Evolutionary conservation across 2,329 filamentous ascomycete species (phyloP).

Genomic region (Pochonia chlamydosporia): DNA sequence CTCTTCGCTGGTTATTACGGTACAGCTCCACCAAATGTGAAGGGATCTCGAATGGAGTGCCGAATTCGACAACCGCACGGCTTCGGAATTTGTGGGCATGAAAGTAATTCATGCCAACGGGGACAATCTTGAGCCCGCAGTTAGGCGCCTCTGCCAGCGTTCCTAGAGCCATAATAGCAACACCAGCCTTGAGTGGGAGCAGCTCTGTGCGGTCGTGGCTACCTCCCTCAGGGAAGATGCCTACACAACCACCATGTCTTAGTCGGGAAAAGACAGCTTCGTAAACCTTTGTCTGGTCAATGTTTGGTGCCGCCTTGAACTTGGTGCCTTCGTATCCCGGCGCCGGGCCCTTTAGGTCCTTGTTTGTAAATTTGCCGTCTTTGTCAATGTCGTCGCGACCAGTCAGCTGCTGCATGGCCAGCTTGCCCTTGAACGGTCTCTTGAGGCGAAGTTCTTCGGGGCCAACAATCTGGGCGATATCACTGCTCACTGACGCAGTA

Average conservation of each 20-base stretch:
- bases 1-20: constrained; percentile 73
- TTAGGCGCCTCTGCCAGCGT: constrained; percentile 79
- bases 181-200: constrained; percentile 88
- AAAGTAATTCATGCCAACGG: constrained; percentile 99
- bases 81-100: constrained; percentile 98
- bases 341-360: constrained; percentile 44
- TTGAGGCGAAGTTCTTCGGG: constrained; percentile 80
- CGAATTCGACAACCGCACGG: constrained; percentile 92
- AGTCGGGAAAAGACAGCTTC: constrained; percentile 85
- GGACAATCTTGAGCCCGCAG: constrained; percentile 89
- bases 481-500: constrained; percentile 67
- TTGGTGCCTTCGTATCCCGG: constrained; percentile 69
- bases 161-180: constrained; percentile 95
- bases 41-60: constrained; percentile 79
- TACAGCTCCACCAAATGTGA: constrained; percentile 80
- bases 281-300: constrained; percentile 91
- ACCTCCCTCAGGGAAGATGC: constrained; percentile 95
- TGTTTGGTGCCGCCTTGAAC: constrained; percentile 86
- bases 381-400: constrained; percentile 67
- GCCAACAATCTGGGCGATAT: constrained; percentile 75
- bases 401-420: constrained; percentile 75
- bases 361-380: constrained; percentile 56
- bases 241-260: constrained; percentile 78
- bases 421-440: constrained; percentile 74
- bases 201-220: constrained; percentile 92